Conservation (phyloP, 225 moss, liverwort and hornwort species). For the Antitrichia curtipendula region DNA sequence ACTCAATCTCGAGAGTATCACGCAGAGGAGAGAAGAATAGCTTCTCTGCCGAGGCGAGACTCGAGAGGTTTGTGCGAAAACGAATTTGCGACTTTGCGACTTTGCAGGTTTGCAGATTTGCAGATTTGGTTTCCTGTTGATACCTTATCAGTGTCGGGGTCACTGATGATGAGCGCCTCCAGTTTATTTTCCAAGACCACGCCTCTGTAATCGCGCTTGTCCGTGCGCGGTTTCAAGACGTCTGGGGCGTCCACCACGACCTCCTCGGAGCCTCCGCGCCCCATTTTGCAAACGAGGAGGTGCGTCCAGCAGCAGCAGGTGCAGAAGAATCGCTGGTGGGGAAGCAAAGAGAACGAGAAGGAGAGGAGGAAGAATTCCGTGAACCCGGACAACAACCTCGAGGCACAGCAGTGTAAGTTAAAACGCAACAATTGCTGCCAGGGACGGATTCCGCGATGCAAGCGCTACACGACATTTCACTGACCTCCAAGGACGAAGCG, state of each 20-base stretch:
- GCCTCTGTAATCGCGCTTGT: slow-evolving; percentile 57
- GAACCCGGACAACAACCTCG: neutral
- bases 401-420: neutral
- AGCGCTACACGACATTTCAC: neutral
- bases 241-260: slow-evolving; percentile 3
- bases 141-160: slow-evolving; percentile 55
- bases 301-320: neutral
- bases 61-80: neutral
- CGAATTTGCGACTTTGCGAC: neutral
- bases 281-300: neutral
- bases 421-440: neutral
- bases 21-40: neutral
- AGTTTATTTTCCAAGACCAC: slow-evolving; percentile 46
- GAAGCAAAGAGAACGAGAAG: neutral
- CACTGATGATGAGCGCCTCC: slow-evolving; percentile 79
- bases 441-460: neutral
- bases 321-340: neutral
- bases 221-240: slow-evolving; percentile 39
- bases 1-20: neutral
- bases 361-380: neutral
- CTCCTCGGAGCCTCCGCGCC: slow-evolving; percentile 27
- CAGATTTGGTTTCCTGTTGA: neutral
- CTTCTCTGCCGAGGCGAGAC: neutral
- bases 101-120: neutral
- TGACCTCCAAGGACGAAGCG: neutral